Evolutionary conservation across 148 eudicot species (phyloP), one percentile per base, ranked within the genome.

Genomic region (Silene latifolia): DNA sequence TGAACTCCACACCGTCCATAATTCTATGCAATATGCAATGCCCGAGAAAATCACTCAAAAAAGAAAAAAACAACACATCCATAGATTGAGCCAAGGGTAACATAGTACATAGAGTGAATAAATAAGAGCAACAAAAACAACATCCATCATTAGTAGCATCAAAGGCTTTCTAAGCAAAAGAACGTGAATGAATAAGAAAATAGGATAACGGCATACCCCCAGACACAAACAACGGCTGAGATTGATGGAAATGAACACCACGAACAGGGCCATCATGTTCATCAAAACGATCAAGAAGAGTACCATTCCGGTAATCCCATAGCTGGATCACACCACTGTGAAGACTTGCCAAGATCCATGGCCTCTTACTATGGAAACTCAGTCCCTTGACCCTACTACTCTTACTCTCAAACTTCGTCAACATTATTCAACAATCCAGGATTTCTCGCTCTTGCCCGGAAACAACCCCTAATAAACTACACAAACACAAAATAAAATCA

Each of bases 211-310:
- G 56, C 32, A 80, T 78, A 79, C 82, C 98, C 91, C 98, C 98
- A 4, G 98, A 93, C 5, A 93, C 98, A 57, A 93, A 93, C 27
- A 91, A 84, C 3, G 95, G 97, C 88, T 93, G 97, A 25, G 93
- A 88, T 39, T 86, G 81, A 76, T 93, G 98, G 57, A 93, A 93
- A 78, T 91, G 91, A 29, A 93, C 95, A 13, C 97, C 98, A 21
- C 97, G 92, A 71, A 93, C 98, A 56, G 98, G 97, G 1, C 98
- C 98, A 84, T 93, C 97, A 29, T 91, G 98, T 83, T 93, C 98
- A 29, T 91, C 98, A 21, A 93, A 93, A 5, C 88, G 81, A 80
- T 93, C 98, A 60, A 93, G 88, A 25, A 93, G 90, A 35, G 97
- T 93, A 64, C 98, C 98, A 90, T 89, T 91, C 58, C 98, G 77